Evolutionary conservation across 2,329 filamentous ascomycete genomes (phyloP), one percentile per base, ranked within the genome.

Genomic region (Talaromyces sp.): DNA sequence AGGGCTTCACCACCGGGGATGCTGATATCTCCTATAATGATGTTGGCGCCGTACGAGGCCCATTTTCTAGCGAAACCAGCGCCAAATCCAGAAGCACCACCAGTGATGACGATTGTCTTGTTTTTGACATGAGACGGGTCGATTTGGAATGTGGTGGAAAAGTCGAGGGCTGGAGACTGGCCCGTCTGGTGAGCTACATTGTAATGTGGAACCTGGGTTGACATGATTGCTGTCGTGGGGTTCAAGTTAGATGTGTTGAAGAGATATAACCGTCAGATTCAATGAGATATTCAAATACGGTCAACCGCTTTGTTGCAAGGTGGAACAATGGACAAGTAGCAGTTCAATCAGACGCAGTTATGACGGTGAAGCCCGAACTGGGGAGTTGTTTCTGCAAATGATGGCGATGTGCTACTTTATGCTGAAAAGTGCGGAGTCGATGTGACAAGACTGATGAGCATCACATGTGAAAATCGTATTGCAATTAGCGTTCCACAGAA

Each of bases 11-110:
- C 87, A 9, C 77, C 78, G 18, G 72, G 65, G 61, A 81, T 78
- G 68, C 85, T 83, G 68, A 90, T 76, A 72, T 90, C 88, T 50
- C 86, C 87, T 44, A 90, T 78, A 65, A 89, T 79, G 54, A 90
- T 75, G 65, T 84, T 82, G 1, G 87, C 86, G 23, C 84, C 85
- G 64, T 82, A 76, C 0, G 72, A 68, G 10, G 85, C 85, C 83
- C 84, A 86, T 62, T 78, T 72, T 40, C 77, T 77, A 42, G 82
- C 80, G 68, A 87, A 83, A 23, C 78, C 79, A 10, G 82, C 81
- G 2, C 86, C 86, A 63, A 88, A 79, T 7, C 85, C 85, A 61
- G 84, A 85, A 27, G 87, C 85, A 31, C 84, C 87, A 53, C 87
- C 87, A 0, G 87, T 89, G 66, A 89, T 83, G 62, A 89, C 68